Base-by-base conservation (phyloP, 352 stramenopile genomes). In the Globisporangium cystogenes region DNA sequence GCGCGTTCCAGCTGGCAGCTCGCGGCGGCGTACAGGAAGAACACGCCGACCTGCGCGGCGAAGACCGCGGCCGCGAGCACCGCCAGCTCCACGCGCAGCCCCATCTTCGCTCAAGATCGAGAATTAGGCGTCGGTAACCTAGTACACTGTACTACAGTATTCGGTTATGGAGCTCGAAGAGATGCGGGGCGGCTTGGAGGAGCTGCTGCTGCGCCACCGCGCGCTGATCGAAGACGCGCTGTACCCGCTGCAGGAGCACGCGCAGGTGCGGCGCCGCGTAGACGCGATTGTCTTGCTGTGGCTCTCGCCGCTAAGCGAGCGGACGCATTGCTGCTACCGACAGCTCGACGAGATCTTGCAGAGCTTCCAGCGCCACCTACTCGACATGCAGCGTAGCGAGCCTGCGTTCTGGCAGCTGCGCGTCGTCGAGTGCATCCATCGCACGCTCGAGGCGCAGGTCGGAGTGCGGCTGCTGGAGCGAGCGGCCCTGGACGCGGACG, bases 321-420 rank as follows among this genome's bases (percentile, higher is more conserved):
- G n/a, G n/a, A n/a, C n/a, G n/a, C n/a, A 39, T 5, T 10, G 16
- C 31, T 3, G n/a, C 20, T 2, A 15, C 10, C 46, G 7, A 8
- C 50, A 80, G 69, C 48, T 80, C 5, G 57, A 62, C 20, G 63
- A 48, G 26, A 11, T 70, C 27, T 33, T 83, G 20, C n/a, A 24
- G 15, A 27, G 35, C 16, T 86, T 88, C 27, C 57, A 71, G 36
- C 44, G 18, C 3, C 68, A 52, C 1, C 44, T 86, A 14, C 18
- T 70, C 33, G 51, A 47, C 24, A 46, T 84, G 4, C 52, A 70
- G 14, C 20, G 43, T 0, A 55, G 68, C 6, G 77, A 88, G 48
- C 71, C 74, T 23, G 60, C 57, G 0, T 83, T 86, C 43, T 88
- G 77, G 77, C 60, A 86, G 50, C 53, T 86, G 26, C 60, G 62